These are phyloP conservation scores for Phaffomyces opuntiae DNA, from an alignment of 805 yeast species.

Conservation along the genomic window DNA sequence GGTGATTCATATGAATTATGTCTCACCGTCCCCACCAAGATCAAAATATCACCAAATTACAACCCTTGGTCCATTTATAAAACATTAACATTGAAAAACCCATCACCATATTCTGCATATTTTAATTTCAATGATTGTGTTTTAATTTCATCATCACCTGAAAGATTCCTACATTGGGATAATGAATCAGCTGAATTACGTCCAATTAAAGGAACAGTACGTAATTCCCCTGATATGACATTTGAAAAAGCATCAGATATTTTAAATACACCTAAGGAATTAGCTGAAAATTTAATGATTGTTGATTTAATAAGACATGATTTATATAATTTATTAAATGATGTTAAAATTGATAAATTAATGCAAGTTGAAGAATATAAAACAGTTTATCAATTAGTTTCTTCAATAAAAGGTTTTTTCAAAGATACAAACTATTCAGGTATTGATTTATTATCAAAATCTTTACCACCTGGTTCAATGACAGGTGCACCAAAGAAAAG, in stretches of 20 bases:
- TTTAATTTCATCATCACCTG: slow-evolving; percentile 88
- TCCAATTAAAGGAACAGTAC: slow-evolving; percentile 95
- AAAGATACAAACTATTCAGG: slow-evolving; percentile 42
- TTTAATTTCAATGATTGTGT: slow-evolving; percentile 55
- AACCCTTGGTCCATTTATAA: slow-evolving; percentile 78
- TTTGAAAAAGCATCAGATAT: slow-evolving; percentile 53
- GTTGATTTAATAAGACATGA: slow-evolving; percentile 94
- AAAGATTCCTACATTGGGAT: slow-evolving; percentile 80
- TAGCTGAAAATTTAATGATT: slow-evolving; percentile 95
- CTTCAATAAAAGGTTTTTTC: slow-evolving; percentile 66
- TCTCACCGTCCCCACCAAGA: slow-evolving; percentile 67
- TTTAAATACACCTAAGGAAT: slow-evolving; percentile 80
- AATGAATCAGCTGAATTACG: slow-evolving; percentile 60
- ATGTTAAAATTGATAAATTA: slow-evolving; percentile 66
- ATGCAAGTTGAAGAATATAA: slow-evolving; percentile 92
- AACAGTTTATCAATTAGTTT: slow-evolving; percentile 86
- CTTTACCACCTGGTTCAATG: slow-evolving; percentile 98
- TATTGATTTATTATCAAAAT: slow-evolving; percentile 65
- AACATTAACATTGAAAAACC: slow-evolving; percentile 62
- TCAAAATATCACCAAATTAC: slow-evolving; percentile 42
- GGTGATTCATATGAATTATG: slow-evolving; percentile 96
- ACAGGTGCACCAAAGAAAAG: slow-evolving; percentile 98
- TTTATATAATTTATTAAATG: slow-evolving; percentile 54
- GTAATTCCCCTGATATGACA: slow-evolving; percentile 48
- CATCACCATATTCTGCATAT: slow-evolving; percentile 88